Evolutionary conservation across 2,329 filamentous ascomycete genomes (phyloP).

Genomic region (Trichoderma citrinoviride): DNA sequence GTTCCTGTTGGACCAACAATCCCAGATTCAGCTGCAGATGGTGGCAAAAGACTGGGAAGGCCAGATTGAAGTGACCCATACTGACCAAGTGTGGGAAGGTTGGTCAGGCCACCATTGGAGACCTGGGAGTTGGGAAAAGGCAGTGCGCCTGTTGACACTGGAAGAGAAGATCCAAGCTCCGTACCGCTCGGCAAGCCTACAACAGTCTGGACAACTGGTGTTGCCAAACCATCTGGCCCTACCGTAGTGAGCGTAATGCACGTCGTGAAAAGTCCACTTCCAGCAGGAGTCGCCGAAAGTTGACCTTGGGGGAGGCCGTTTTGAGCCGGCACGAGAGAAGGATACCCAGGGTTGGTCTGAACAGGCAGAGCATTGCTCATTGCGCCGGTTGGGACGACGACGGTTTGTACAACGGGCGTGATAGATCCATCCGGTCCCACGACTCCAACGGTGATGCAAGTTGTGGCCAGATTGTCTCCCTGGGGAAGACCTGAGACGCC

Average conservation of each 20-base stretch:
- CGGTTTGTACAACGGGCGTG: slow-evolving; percentile 32
- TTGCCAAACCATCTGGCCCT: slow-evolving; percentile 34
- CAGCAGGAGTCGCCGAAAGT: slow-evolving; percentile 21
- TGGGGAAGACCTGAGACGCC: slow-evolving; percentile 24
- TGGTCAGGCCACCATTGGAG: slow-evolving; percentile 18
- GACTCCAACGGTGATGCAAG: slow-evolving; percentile 33
- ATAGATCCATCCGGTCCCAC: slow-evolving; percentile 34
- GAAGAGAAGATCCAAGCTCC: slow-evolving; percentile 25
- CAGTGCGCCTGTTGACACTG: slow-evolving; percentile 24
- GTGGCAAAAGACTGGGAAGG: slow-evolving; percentile 15
- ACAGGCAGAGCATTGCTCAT: slow-evolving; percentile 20
- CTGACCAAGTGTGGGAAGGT: slow-evolving; percentile 29
- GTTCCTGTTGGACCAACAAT: slow-evolving; percentile 25
- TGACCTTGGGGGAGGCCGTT: slow-evolving; percentile 27
- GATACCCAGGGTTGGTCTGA: slow-evolving; percentile 23
- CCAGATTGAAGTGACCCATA: slow-evolving; percentile 26
- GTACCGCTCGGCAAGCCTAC: slow-evolving; percentile 30
- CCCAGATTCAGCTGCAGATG: slow-evolving; percentile 26
- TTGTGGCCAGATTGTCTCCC: slow-evolving; percentile 27
- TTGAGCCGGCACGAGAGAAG: slow-evolving; percentile 26
- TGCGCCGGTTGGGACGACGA: slow-evolving; percentile 26
- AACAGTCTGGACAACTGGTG: slow-evolving; percentile 35
- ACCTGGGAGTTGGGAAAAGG: slow-evolving; percentile 24
- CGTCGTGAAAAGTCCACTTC: slow-evolving; percentile 27
- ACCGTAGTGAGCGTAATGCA: slow-evolving; percentile 34